These are phyloP conservation scores for Pichia ethanolica DNA, from an alignment of 805 yeast genomes.

Conservation along the genomic window DNA sequence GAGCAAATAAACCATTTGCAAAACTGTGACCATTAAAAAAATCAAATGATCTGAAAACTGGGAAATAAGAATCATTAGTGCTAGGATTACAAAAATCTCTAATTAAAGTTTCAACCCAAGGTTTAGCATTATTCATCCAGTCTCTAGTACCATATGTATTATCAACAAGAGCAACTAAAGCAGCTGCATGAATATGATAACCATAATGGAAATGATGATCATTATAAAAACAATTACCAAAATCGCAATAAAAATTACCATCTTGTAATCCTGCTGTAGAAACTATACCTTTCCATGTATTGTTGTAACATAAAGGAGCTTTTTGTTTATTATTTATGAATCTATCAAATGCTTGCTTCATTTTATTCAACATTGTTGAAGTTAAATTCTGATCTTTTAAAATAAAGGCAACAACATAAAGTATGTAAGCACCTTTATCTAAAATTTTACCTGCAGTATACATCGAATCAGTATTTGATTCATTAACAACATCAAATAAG, in stretches of 20 bases:
- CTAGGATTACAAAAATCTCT: slow-evolving; percentile 66
- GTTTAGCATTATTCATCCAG: slow-evolving; percentile 42
- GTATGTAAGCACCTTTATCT: slow-evolving; percentile 84
- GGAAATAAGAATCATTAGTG: slow-evolving; percentile 45
- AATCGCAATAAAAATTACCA: slow-evolving; percentile 38
- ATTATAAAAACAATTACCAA: slow-evolving; percentile 70
- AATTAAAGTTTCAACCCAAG: slow-evolving; percentile 53
- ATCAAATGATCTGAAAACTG: slow-evolving; percentile 59
- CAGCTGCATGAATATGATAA: slow-evolving; percentile 77
- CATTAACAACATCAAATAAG: slow-evolving; percentile 44
- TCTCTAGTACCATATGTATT: slow-evolving; percentile 37
- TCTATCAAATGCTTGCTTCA: slow-evolving; percentile 62
- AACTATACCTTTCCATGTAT: slow-evolving; percentile 69
- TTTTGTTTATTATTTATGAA: slow-evolving; percentile 65
- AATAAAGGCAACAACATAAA: slow-evolving; percentile 63
- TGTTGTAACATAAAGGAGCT: slow-evolving; percentile 72
- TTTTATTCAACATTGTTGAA: slow-evolving; percentile 39
- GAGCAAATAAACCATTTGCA: slow-evolving; percentile 60
- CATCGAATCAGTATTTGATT: slow-evolving; percentile 74
- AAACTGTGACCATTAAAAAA: slow-evolving; percentile 71
- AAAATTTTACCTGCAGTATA: slow-evolving; percentile 83
- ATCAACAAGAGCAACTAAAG: slow-evolving; percentile 66
- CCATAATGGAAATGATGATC: slow-evolving; percentile 90
- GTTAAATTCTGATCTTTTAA: slow-evolving; percentile 51
- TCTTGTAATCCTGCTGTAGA: slow-evolving; percentile 49